Base-by-base conservation (phyloP, 1,284 basidiomycete species). In the Porodaedalea pini region DNA sequence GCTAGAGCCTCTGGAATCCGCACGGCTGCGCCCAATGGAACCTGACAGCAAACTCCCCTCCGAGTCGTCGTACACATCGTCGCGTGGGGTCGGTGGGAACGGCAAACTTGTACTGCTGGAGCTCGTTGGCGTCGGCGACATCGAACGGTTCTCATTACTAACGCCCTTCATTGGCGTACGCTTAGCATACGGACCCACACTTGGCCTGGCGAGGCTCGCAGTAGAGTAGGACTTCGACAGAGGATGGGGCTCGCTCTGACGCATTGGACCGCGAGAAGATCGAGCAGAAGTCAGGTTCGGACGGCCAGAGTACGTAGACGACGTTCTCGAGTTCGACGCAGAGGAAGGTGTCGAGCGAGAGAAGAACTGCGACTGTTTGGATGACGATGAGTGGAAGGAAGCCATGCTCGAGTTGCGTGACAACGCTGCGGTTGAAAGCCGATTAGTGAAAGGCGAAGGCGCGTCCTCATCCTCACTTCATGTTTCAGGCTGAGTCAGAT, bases 381-480 rank as follows among this genome's bases (percentile, higher is more conserved):
- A 56, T 19, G 52, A 23, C 23, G 15, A 8, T 8, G 54, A 60
- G 5, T 32, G 51, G 36, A 59, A 29, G 19, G 61, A 61, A 15
- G 37, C 58, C 7, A 67, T 64, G 29, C 63, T 66, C 31, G 70
- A 39, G 7, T 51, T 34, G 31, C 50, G 51, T 23, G 61, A 56
- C 19, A 67, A 45, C 5, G 74, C 76, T 51, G 81, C 73, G 0
- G 74, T 72, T 2, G 85, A 88, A 3, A 90, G 70, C 6, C 85
- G 80, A 15, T 78, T 76, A 0, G 86, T 88, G 11, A 90, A 78
- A 2, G 83, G 79, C 0, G 86, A 88, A 1, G 89, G 89, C 0
- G 88, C 87, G 59, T 88, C 85, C 72, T 91, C 89, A 67, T 91
- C 89, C 73, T 91, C 88, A 23, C 56, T 57, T 19, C n/a, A 34